A percentile compares a stretch with the other conserved stretches of the same genome.
phyloP scores from a whole-genome alignment of 2,329 filamentous ascomycete genomes.

The Leptographium flavum region DNA sequence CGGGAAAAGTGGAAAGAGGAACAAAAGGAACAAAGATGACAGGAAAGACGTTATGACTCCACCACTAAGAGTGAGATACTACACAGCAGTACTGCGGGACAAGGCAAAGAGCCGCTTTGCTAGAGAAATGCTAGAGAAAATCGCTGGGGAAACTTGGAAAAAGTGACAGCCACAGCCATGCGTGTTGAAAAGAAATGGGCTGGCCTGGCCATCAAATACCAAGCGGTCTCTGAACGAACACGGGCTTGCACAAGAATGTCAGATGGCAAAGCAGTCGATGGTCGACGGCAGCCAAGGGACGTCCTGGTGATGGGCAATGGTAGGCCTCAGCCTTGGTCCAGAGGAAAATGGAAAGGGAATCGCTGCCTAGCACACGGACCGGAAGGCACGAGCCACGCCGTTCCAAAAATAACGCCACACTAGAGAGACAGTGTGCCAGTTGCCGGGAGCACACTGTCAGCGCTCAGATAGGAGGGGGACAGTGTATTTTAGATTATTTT shows the following conservation, averaged over 20 bases:
- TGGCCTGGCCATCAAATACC: background rate
- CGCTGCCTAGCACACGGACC: constrained; percentile 13
- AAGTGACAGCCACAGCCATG: background rate
- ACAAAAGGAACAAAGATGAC: background rate
- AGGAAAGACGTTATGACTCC: too few species aligned
- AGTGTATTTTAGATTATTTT: too few species aligned
- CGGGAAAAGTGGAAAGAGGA: too few species aligned
- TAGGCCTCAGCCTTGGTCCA: background rate
- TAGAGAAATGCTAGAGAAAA: too few species aligned
- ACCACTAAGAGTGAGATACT: too few species aligned
- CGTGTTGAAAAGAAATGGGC: too few species aligned
- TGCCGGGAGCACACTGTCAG: background rate
- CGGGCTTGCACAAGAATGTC: too few species aligned
- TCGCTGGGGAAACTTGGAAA: too few species aligned
- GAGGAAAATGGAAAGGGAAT: constrained; percentile 6
- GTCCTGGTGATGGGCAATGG: background rate
- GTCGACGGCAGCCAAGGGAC: background rate
- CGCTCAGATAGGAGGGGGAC: too few species aligned
- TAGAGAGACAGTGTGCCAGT: background rate
- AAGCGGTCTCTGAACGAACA: background rate
- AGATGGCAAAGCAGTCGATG: background rate
- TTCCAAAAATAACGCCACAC: constrained; percentile 5
- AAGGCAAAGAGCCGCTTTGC: background rate
- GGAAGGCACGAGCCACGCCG: constrained; percentile 6
- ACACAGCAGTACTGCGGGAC: background rate